Base-by-base conservation (phyloP, 768 basidiomycete genomes). In the Leccinum boreale region DNA sequence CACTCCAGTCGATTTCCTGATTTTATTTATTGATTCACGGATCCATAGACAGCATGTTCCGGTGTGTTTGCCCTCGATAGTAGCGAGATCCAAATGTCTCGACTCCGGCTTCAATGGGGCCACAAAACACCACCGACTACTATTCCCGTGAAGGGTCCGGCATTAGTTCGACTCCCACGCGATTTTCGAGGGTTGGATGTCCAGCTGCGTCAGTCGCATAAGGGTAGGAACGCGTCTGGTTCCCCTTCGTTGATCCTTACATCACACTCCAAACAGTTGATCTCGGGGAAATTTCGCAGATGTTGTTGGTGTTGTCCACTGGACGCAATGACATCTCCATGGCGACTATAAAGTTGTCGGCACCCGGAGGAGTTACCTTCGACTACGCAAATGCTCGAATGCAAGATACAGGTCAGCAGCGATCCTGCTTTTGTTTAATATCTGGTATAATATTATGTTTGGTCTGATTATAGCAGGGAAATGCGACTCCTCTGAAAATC, bases 41-140 rank as follows among this genome's bases (percentile, higher is more conserved):
- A 33, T 51, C 44, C 23, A 64, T 53, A 62, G 93, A 88, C 85
- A 15, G 81, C 90, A 4, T 78, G 85, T 15, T 75, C 79, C 48
- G 95, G 94, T 11, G 78, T 80, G 1, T 92, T 88, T 66, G 63
- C 84, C 3, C 75, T 90, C 24, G 88, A 92, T 33, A 78, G 78
- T 35, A 87, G 81, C 15, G 86, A 92, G 71, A 76, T 90, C 23
- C 82, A 80, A 15, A 74, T 89, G 56, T 80, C 86, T 4, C 81
- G 79, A 29, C 77, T 94, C 15, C 74, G 80, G 48, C 78, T 95
- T 47, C 86, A 89, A 65, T 89, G 86, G 81, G 76, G 75, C 42
- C 76, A 85, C 65, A 76, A 79, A 55, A 36, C 65, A n/a, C 63
- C 68, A 26, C 50, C 64, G 8, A 54, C 62, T 36, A 28, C 36